Conservation (phyloP, 192 early-diverging fungal genomes). For the Cladochytrium replicatum region DNA sequence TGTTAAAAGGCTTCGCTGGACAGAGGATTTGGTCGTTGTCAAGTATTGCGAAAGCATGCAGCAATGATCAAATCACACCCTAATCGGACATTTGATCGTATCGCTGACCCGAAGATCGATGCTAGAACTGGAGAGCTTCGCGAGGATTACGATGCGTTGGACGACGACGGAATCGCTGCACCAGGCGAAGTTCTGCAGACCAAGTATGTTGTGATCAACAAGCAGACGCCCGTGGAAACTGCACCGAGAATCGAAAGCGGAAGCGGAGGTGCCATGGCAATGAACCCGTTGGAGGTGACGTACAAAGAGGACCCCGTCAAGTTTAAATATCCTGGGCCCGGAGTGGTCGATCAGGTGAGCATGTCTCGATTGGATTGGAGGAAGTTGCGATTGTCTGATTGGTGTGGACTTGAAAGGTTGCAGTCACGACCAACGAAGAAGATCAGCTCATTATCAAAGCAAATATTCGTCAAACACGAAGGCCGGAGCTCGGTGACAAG, state of each 20-base stretch:
- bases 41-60: conserved; percentile 82
- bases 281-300: conserved; percentile 38
- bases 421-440: conserved; percentile 84
- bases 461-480: conserved; percentile 80
- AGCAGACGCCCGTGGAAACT: conserved; percentile 75
- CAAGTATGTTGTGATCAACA: conserved; percentile 61
- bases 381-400: conserved; percentile 1
- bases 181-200: conserved; percentile 70
- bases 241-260: conserved; percentile 40
- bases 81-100: conserved; percentile 76
- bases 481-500: conserved; percentile 96
- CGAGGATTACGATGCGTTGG: conserved; percentile 58
- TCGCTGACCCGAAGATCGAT: conserved; percentile 47
- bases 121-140: conserved; percentile 22
- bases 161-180: conserved; percentile 81
- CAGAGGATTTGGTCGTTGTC: conserved; percentile 92
- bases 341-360: conserved; percentile 76
- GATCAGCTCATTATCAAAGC: conserved; percentile 90
- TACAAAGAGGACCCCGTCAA: conserved; percentile 65
- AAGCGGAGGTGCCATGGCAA: conserved; percentile 15
- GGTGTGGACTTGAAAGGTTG: conserved; percentile 32
- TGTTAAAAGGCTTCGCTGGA: conserved; percentile 65
- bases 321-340: conserved; percentile 85
- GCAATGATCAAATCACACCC: conserved; percentile 80
- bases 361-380: neutral